A percentile compares a stretch with the other conserved stretches of the same genome.
Conservation (phyloP, 495 filamentous ascomycete genomes). For the Pseudoneurospora amorphoporcata region DNA sequence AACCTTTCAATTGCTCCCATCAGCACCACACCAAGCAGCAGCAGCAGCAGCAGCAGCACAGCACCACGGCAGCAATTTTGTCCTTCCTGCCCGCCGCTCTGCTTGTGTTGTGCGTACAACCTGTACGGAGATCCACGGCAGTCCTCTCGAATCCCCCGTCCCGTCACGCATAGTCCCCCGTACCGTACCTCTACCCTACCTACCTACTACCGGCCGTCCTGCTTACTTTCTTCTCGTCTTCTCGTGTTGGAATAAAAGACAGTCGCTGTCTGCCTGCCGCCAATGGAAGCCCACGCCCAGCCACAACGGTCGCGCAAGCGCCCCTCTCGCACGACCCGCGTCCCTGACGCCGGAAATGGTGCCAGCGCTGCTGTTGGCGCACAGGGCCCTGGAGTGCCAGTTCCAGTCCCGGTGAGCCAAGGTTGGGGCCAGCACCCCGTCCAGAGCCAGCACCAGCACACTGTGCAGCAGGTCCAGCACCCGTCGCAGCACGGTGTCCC, state of each 20-base stretch:
- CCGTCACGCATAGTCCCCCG: not conserved
- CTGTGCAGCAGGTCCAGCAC: not conserved
- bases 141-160: not conserved
- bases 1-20: not conserved
- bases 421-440: slow-evolving; percentile 10
- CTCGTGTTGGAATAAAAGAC: not conserved
- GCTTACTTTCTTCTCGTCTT: not conserved
- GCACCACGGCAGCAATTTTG: not conserved
- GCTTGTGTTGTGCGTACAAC: not conserved
- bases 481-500: not conserved
- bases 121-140: not conserved
- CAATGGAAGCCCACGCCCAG: slow-evolving; percentile 19
- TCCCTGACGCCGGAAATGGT: slow-evolving; percentile 20
- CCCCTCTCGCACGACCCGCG: slow-evolving; percentile 12
- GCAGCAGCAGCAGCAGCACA: no score
- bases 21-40: not conserved
- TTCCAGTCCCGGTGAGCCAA: slow-evolving; percentile 8
- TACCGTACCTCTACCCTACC: not conserved
- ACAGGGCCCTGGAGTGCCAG: not conserved
- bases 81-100: not conserved
- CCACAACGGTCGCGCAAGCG: slow-evolving; percentile 20
- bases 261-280: not conserved
- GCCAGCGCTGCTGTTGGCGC: slow-evolving; percentile 1
- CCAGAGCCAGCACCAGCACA: slow-evolving; percentile 13
- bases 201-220: not conserved